A percentile compares a stretch with the other conserved stretches of the same genome.
These are phyloP conservation scores for Pinus albicaulis DNA, from an alignment of 75 land plant species.

Conservation along the genomic window DNA sequence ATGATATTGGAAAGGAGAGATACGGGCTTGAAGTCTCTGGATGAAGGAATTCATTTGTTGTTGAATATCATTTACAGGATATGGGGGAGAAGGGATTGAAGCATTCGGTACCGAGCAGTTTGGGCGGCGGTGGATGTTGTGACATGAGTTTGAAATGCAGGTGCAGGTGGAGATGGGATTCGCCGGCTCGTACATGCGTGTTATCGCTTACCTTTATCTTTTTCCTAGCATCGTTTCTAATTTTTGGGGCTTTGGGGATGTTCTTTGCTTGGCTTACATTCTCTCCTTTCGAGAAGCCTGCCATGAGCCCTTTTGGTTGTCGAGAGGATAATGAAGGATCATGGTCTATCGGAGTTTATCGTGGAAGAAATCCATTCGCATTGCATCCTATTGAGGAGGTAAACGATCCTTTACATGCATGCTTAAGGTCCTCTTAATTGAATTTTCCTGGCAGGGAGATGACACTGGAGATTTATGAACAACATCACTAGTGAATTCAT, in stretches of 20 bases:
- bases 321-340: constrained; percentile 76
- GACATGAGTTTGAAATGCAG: constrained; percentile 43
- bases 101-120: not conserved
- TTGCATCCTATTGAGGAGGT: constrained; percentile 77
- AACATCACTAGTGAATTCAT: not conserved
- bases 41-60: not conserved
- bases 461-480: not conserved
- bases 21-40: not conserved
- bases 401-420: not conserved
- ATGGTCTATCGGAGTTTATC: constrained; percentile 82
- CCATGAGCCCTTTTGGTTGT: constrained; percentile 38
- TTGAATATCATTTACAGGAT: constrained; percentile 1
- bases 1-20: not conserved
- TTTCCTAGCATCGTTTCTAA: constrained; percentile 27
- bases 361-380: constrained; percentile 66
- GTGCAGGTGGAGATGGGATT: constrained; percentile 39
- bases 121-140: constrained; percentile 27
- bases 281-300: constrained; percentile 23
- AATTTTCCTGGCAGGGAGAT: not conserved
- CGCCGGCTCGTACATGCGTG: constrained; percentile 16
- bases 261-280: constrained; percentile 50
- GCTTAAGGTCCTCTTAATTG: not conserved
- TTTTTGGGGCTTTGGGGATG: constrained; percentile 31
- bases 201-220: constrained; percentile 37
- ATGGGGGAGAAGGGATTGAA: constrained; percentile 29